Conservation (phyloP, 345 rosid genomes). For the Erodium maritimum region DNA sequence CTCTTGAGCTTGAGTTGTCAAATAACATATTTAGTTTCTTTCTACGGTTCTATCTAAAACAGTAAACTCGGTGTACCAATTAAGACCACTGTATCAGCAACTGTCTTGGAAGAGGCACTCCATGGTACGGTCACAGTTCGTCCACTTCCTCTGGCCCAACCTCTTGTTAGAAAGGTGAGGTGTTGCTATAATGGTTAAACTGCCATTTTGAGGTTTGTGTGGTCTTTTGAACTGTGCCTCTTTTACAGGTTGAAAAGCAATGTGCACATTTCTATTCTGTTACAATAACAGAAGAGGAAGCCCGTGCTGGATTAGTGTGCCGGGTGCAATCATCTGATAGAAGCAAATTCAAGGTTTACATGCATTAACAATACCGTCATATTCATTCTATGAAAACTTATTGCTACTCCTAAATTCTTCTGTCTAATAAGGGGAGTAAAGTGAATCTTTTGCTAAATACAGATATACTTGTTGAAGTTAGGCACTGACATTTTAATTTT, state of each 20-base stretch:
- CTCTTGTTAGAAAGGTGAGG: conserved; percentile 61
- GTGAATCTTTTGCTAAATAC: too few species aligned
- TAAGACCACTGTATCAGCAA: conserved; percentile 93
- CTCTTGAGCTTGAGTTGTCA: neutral
- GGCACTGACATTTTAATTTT: too few species aligned
- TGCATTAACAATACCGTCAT: conserved; percentile 6
- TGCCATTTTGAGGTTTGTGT: conserved; percentile 4
- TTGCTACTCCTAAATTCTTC: too few species aligned
- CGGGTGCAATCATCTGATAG: conserved; percentile 86
- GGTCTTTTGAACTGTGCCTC: conserved; percentile 15
- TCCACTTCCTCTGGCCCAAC: conserved; percentile 57
- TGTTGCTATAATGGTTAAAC: conserved; percentile 10
- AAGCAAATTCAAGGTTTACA: conserved; percentile 92
- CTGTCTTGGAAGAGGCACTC: conserved; percentile 92
- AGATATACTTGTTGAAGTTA: too few species aligned
- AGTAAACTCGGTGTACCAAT: conserved; percentile 99
- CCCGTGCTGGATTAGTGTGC: conserved; percentile 70
- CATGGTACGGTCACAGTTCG: conserved; percentile 57
- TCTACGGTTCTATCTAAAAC: conserved; percentile 9
- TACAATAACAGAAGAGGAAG: conserved; percentile 81
- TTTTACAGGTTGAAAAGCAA: conserved; percentile 91
- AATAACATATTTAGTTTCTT: conserved; percentile 1
- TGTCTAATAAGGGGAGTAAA: too few species aligned
- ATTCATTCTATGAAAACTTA: too few species aligned
- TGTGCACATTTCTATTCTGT: conserved; percentile 96